Percentiles rank a stretch among this genome's conserved stretches.
phyloP scores from a whole-genome alignment of 1,139 yeast species.

The Arxiozyma slooffiae region DNA sequence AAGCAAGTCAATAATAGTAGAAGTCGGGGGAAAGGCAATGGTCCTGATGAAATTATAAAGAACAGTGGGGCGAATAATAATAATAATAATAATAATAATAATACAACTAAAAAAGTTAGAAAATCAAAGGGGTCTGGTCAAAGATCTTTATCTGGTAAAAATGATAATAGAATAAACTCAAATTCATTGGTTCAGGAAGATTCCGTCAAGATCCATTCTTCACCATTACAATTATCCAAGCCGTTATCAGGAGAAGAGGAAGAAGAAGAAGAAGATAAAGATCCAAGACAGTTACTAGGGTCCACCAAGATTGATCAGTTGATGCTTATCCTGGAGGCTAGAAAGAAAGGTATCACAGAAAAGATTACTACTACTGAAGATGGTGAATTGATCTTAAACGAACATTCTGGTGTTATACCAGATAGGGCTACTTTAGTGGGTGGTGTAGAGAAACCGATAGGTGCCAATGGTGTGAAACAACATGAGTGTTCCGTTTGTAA shows the following conservation, averaged over 20 bases:
- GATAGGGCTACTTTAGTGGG: conserved; percentile 64
- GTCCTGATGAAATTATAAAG: not conserved
- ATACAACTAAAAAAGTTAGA: not conserved
- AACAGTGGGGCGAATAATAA: not conserved
- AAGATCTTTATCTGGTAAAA: not conserved
- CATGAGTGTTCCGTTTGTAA: conserved; percentile 65
- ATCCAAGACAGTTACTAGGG: conserved; percentile 62
- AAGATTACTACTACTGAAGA: conserved; percentile 52
- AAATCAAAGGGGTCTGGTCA: not conserved
- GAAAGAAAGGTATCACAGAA: conserved; percentile 59
- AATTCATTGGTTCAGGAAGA: not conserved
- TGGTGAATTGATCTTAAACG: conserved; percentile 33
- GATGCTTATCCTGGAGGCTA: conserved; percentile 80
- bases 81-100: not conserved
- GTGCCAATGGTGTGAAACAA: conserved; percentile 40
- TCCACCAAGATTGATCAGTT: conserved; percentile 82
- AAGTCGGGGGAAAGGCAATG: not conserved
- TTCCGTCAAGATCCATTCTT: conserved; percentile 18
- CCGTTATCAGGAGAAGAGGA: not conserved
- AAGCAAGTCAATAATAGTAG: not conserved
- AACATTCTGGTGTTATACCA: conserved; percentile 40
- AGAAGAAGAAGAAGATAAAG: conserved; percentile 25
- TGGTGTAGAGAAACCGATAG: conserved; percentile 64
- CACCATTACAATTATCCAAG: not conserved
- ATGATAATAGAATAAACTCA: not conserved